These are phyloP conservation scores for Psilocybe cubensis DNA, from an alignment of 768 basidiomycete genomes.

Conservation along the genomic window DNA sequence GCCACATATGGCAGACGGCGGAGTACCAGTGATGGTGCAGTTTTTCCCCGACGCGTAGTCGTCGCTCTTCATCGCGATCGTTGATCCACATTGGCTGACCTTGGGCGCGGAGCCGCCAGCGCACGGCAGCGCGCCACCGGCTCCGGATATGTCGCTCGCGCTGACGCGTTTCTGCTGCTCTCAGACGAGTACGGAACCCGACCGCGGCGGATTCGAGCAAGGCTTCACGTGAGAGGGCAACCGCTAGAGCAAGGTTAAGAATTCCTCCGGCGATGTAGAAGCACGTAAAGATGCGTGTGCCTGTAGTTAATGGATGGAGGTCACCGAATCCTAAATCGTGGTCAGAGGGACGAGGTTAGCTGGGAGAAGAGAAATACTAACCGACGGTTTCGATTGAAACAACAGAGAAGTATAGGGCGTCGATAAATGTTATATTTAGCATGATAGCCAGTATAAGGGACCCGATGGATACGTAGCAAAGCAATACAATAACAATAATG, in stretches of 20 bases:
- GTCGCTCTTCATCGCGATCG: conserved; percentile 28
- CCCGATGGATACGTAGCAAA: conserved; percentile 77
- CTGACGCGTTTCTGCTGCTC: conserved; percentile 47
- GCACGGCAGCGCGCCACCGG: conserved; percentile 66
- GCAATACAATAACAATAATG: conserved; percentile 74
- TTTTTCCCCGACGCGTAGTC: conserved; percentile 1
- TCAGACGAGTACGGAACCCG: conserved; percentile 60
- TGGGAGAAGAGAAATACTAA: conserved; percentile 17
- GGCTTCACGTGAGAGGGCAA: conserved; percentile 68
- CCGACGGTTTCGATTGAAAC: conserved; percentile 74
- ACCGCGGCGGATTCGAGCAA: conserved; percentile 74
- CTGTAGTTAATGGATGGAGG: conserved; percentile 54
- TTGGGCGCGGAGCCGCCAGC: conserved; percentile 58
- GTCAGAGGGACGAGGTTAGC: conserved; percentile 1
- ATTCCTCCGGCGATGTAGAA: conserved; percentile 64
- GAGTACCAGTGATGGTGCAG: conserved; percentile 19
- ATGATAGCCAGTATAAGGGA: conserved; percentile 60
- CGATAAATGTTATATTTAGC: conserved; percentile 61
- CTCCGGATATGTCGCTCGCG: conserved; percentile 48
- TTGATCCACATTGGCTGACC: conserved; percentile 58
- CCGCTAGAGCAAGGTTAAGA: conserved; percentile 63
- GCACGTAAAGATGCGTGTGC: conserved; percentile 61
- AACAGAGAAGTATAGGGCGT: conserved; percentile 79
- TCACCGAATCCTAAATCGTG: conserved; percentile 69
- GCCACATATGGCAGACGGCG: conserved; percentile 11